Percentiles rank a stretch among this genome's conserved stretches.
These are phyloP conservation scores for Aspergillus caelatus DNA, from an alignment of 2,329 filamentous ascomycete genomes.

Conservation along the genomic window DNA sequence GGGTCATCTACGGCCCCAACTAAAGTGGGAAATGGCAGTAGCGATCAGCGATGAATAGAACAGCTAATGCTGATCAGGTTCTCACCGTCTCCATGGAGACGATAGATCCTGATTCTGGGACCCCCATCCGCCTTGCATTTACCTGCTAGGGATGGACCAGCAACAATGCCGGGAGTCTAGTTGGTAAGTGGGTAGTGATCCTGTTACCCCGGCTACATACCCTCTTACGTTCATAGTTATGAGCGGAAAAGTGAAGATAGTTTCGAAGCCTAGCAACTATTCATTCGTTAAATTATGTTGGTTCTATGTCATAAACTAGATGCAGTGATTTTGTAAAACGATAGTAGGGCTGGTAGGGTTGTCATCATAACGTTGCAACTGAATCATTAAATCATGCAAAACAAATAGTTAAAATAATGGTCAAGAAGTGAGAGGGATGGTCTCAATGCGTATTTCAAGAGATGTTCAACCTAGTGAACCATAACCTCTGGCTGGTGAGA, in stretches of 20 bases:
- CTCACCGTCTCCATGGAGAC: neutral
- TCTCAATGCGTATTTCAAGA: neutral
- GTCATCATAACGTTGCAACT: slow-evolving; percentile 32
- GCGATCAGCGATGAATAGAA: too few species aligned
- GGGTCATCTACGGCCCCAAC: neutral
- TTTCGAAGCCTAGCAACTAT: neutral
- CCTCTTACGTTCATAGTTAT: neutral
- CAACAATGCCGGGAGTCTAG: neutral
- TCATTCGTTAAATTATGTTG: slow-evolving; percentile 15
- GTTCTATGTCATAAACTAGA: slow-evolving; percentile 34
- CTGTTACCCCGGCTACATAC: neutral
- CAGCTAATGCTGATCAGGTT: neutral
- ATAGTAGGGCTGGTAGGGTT: slow-evolving; percentile 16
- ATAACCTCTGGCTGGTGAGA: slow-evolving; percentile 47
- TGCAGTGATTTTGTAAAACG: slow-evolving; percentile 17
- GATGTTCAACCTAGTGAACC: slow-evolving; percentile 43
- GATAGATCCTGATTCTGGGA: neutral
- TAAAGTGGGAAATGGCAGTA: neutral
- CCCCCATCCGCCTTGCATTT: neutral
- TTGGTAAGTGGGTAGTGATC: neutral
- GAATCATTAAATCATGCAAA: slow-evolving; percentile 34
- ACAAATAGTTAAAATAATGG: slow-evolving; percentile 13
- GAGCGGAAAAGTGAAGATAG: neutral
- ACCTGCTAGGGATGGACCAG: neutral
- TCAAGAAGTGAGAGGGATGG: slow-evolving; percentile 1